A percentile compares a stretch with the other conserved stretches of the same genome.
These are phyloP conservation scores for Lumnitzera racemosa DNA, from an alignment of 345 rosid genomes.

Conservation along the genomic window DNA sequence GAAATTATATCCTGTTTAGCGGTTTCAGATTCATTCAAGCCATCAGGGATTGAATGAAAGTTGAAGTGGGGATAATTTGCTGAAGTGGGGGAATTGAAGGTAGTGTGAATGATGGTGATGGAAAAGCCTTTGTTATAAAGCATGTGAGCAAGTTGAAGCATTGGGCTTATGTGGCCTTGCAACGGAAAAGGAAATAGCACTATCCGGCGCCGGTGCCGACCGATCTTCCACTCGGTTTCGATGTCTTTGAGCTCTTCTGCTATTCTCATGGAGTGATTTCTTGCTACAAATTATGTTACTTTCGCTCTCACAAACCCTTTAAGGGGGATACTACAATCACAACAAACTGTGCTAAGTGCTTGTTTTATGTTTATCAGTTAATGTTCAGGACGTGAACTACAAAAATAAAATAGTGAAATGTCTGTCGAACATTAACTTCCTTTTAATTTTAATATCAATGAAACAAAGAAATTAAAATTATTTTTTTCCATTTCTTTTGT, in stretches of 20 bases:
- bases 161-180: conserved; percentile 31
- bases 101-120: conserved; percentile 23
- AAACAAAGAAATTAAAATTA: too few species aligned
- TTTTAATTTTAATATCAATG: too few species aligned
- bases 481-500: too few species aligned
- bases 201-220: conserved; percentile 11
- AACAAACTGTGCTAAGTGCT: too few species aligned
- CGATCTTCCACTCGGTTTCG: background rate
- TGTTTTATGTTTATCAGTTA: too few species aligned
- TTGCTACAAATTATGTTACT: too few species aligned
- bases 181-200: conserved; percentile 22
- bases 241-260: conserved; percentile 13
- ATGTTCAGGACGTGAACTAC: too few species aligned
- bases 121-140: conserved; percentile 24
- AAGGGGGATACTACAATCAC: too few species aligned
- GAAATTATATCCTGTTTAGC: background rate
- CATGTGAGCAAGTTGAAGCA: conserved; percentile 27
- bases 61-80: conserved; percentile 23
- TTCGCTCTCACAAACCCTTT: too few species aligned
- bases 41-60: conserved; percentile 18
- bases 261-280: background rate
- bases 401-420: too few species aligned
- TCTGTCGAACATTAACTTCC: too few species aligned
- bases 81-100: conserved; percentile 25
- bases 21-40: conserved; percentile 11